These are phyloP conservation scores for Malus hybrid DNA, from an alignment of 331 rosid genomes.

Conservation along the genomic window DNA sequence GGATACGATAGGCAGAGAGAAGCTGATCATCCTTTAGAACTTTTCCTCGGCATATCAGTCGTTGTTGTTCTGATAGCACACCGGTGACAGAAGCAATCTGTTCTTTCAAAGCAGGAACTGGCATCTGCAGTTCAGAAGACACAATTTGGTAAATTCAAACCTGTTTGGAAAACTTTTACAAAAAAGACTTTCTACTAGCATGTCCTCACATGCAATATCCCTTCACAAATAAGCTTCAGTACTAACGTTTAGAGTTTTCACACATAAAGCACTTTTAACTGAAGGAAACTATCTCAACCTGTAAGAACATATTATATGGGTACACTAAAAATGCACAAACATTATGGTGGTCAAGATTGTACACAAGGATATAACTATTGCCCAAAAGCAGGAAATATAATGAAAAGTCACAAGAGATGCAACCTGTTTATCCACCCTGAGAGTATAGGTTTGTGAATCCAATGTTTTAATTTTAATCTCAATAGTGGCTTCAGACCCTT, in stretches of 20 bases:
- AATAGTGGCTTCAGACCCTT: conserved; percentile 61
- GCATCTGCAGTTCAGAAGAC: conserved; percentile 50
- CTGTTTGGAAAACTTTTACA: conserved; percentile 1
- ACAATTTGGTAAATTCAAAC: background rate
- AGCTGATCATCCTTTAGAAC: conserved; percentile 95
- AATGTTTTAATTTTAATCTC: conserved; percentile 91
- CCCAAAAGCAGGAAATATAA: background rate
- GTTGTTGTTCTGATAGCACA: conserved; percentile 78
- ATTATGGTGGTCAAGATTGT: background rate
- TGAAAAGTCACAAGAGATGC: background rate
- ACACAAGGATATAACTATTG: background rate
- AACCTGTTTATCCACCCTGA: conserved; percentile 97
- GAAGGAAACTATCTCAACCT: background rate
- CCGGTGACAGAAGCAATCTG: conserved; percentile 95
- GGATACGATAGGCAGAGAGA: conserved; percentile 95
- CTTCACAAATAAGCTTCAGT: background rate
- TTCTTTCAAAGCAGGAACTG: conserved; percentile 89
- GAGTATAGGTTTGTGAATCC: conserved; percentile 86
- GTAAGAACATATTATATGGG: background rate
- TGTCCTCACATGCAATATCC: background rate
- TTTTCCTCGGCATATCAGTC: conserved; percentile 87
- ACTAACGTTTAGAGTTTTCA: background rate
- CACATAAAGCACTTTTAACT: background rate
- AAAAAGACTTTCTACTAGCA: background rate
- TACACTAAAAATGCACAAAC: background rate